phyloP scores from a whole-genome alignment of 2,329 filamentous ascomycete species.

The Sporothrix pseudoabietina region DNA sequence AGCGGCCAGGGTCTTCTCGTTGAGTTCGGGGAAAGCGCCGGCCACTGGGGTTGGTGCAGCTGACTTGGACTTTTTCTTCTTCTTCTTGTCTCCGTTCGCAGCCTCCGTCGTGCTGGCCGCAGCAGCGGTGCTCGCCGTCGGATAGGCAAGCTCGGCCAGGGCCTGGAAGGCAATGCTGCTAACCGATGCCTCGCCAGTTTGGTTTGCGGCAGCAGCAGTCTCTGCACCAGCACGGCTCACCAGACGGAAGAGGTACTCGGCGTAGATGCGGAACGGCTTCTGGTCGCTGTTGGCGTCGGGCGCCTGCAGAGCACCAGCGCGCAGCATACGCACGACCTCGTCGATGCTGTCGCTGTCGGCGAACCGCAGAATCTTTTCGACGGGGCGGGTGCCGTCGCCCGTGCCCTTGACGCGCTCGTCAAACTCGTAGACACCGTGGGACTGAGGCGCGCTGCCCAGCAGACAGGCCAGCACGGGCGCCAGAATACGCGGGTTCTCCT shows the following conservation, averaged over 20 bases:
- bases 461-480: slow-evolving; percentile 65
- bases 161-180: slow-evolving; percentile 52
- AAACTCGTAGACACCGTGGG: slow-evolving; percentile 74
- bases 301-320: slow-evolving; percentile 43
- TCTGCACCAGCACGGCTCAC: slow-evolving; percentile 45
- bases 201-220: slow-evolving; percentile 38
- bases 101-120: neutral
- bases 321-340: slow-evolving; percentile 52
- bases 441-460: slow-evolving; percentile 52
- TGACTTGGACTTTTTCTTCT: slow-evolving; percentile 19
- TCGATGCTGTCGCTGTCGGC: slow-evolving; percentile 60
- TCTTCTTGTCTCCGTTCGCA: neutral
- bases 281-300: slow-evolving; percentile 44
- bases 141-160: slow-evolving; percentile 58
- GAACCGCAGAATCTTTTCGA: slow-evolving; percentile 71
- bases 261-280: slow-evolving; percentile 53
- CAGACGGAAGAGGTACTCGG: slow-evolving; percentile 58
- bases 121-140: slow-evolving; percentile 43
- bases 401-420: slow-evolving; percentile 73
- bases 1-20: slow-evolving; percentile 56
- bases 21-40: slow-evolving; percentile 49
- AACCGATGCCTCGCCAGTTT: slow-evolving; percentile 43
- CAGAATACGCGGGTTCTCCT: slow-evolving; percentile 62
- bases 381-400: slow-evolving; percentile 64
- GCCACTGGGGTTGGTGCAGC: neutral